These are phyloP conservation scores for Nevesoporus exiguus DNA, from an alignment of 768 basidiomycete genomes.

Conservation along the genomic window DNA sequence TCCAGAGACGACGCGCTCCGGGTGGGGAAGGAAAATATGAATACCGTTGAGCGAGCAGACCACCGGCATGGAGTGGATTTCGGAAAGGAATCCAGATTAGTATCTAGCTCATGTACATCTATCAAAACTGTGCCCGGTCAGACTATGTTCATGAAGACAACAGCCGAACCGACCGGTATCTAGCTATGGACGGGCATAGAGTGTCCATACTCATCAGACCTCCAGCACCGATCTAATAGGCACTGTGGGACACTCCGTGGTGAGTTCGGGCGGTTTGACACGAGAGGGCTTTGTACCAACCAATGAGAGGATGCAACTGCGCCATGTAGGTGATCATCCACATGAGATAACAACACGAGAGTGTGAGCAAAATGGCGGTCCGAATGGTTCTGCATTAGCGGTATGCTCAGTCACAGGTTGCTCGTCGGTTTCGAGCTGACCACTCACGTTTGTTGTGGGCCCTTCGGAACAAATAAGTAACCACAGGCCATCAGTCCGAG, in stretches of 20 bases:
- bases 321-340: conserved; percentile 98
- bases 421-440: not conserved
- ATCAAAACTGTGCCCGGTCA: conserved; percentile 12
- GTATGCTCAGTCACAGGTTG: not conserved
- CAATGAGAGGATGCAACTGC: conserved; percentile 85
- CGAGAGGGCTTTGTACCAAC: conserved; percentile 42
- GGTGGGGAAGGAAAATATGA: conserved; percentile 1
- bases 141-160: not conserved
- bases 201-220: conserved; percentile 10
- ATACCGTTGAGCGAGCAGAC: not conserved
- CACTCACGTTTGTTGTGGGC: conserved; percentile 85
- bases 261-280: not conserved
- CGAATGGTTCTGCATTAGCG: conserved; percentile 65
- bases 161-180: conserved; percentile 23
- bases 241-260: conserved; percentile 4
- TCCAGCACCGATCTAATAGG: conserved; percentile 18
- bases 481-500: conserved; percentile 59
- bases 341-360: conserved; percentile 88
- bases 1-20: not conserved
- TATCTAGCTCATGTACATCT: conserved; percentile 26
- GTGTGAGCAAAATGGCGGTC: conserved; percentile 70
- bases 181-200: not conserved
- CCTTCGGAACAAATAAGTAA: conserved; percentile 77
- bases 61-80: not conserved
- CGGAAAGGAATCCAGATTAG: conserved; percentile 16